Conservation (phyloP, 139 green algal species). For the Haematococcus sp. region DNA sequence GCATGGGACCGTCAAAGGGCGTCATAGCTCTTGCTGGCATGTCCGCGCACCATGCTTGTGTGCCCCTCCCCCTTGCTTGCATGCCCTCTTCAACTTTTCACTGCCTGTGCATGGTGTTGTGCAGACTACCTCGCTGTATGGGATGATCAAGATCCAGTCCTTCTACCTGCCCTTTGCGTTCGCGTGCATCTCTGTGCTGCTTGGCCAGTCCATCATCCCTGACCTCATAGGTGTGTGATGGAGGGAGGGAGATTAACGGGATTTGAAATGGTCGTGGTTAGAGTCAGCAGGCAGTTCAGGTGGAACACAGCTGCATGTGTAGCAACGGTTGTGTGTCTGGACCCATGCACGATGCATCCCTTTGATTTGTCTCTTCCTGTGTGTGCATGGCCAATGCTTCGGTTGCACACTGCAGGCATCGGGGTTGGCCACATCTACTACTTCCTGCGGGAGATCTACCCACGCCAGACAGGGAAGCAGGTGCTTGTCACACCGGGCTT, state of each 20-base stretch:
- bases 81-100: too few species aligned
- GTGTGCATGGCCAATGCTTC: too few species aligned
- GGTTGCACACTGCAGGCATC: slow-evolving; percentile 28
- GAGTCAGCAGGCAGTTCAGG: too few species aligned
- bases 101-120: not conserved
- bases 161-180: slow-evolving; percentile 76
- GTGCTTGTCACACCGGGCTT: slow-evolving; percentile 20
- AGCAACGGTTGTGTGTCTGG: too few species aligned
- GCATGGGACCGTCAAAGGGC: too few species aligned
- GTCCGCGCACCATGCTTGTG: too few species aligned
- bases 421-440: slow-evolving; percentile 58
- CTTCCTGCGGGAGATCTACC: slow-evolving; percentile 40
- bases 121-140: slow-evolving; percentile 49
- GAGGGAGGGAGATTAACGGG: too few species aligned
- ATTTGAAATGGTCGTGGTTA: too few species aligned
- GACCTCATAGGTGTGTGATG: slow-evolving; percentile 43
- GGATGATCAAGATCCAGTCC: slow-evolving; percentile 57
- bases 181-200: slow-evolving; percentile 46
- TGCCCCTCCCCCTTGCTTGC: not conserved
- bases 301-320: too few species aligned
- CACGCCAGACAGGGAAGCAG: not conserved
- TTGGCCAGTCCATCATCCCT: slow-evolving; percentile 36
- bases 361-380: too few species aligned
- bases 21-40: too few species aligned
- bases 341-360: too few species aligned